These are phyloP conservation scores for Pseudisothecium myosuroides DNA, from an alignment of 225 moss, liverwort and hornwort genomes.

Conservation along the genomic window DNA sequence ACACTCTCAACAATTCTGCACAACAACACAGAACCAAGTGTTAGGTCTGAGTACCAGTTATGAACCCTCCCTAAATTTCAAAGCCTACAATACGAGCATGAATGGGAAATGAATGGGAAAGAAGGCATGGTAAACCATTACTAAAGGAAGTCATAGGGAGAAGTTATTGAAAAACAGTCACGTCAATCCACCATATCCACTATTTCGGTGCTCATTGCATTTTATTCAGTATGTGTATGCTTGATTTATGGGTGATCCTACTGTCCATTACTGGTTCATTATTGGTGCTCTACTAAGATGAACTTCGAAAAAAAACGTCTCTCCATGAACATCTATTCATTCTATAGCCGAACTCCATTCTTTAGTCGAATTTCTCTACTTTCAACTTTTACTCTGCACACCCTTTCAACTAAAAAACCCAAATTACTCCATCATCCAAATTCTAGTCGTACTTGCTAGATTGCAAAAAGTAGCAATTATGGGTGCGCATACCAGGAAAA, in stretches of 20 bases:
- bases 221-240: neutral
- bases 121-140: neutral
- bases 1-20: constrained; percentile 61
- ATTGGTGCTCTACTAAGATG: neutral
- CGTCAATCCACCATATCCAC: neutral
- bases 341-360: neutral
- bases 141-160: neutral
- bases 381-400: neutral
- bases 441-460: neutral
- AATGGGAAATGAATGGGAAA: neutral
- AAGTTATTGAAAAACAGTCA: neutral
- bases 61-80: neutral
- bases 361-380: too few relatives aligned
- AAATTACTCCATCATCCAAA: neutral
- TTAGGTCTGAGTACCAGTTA: neutral
- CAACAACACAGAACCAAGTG: neutral
- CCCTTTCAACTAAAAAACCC: neutral
- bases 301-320: neutral
- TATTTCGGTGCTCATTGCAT: neutral
- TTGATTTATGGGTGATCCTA: neutral
- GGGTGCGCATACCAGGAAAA: neutral
- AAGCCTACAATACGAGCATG: neutral
- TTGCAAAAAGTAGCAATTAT: neutral
- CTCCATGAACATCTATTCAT: neutral
- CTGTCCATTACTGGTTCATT: neutral